These are phyloP conservation scores for Przewalskia tangutica DNA, from an alignment of 257 asterid genomes.

Conservation along the genomic window DNA sequence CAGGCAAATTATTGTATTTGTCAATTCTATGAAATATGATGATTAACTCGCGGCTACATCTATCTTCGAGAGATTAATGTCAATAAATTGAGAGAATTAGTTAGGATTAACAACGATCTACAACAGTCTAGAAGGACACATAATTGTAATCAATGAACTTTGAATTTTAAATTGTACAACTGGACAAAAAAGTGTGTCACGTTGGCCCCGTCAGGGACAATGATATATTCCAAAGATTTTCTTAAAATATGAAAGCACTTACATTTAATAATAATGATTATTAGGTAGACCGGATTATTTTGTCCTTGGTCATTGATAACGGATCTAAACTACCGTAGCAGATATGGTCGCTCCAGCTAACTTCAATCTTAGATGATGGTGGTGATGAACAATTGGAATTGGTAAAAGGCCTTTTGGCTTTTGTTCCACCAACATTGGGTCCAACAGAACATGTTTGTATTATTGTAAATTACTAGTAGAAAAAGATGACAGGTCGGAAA, in stretches of 20 bases:
- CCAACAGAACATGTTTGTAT: neutral
- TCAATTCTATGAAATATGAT: neutral
- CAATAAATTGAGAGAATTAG: neutral
- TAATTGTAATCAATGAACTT: neutral
- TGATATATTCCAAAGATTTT: neutral
- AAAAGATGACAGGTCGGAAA: neutral
- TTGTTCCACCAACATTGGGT: neutral
- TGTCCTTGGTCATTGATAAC: neutral
- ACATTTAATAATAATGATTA: neutral
- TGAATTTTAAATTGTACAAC: neutral
- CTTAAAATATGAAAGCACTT: neutral
- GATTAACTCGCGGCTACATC: neutral
- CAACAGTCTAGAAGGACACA: neutral
- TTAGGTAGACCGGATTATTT: neutral
- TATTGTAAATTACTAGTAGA: neutral
- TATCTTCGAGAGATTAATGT: neutral
- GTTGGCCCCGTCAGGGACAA: neutral
- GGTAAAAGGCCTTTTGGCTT: neutral
- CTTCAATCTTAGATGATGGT: neutral
- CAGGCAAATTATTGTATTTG: neutral
- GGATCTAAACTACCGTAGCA: neutral
- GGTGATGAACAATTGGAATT: neutral
- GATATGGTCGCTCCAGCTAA: neutral
- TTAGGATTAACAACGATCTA: neutral
- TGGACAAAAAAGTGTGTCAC: neutral